Percentiles rank a stretch among this genome's conserved stretches.
phyloP scores from a whole-genome alignment of 2,329 filamentous ascomycete genomes.

The Nigrospora oryzae region DNA sequence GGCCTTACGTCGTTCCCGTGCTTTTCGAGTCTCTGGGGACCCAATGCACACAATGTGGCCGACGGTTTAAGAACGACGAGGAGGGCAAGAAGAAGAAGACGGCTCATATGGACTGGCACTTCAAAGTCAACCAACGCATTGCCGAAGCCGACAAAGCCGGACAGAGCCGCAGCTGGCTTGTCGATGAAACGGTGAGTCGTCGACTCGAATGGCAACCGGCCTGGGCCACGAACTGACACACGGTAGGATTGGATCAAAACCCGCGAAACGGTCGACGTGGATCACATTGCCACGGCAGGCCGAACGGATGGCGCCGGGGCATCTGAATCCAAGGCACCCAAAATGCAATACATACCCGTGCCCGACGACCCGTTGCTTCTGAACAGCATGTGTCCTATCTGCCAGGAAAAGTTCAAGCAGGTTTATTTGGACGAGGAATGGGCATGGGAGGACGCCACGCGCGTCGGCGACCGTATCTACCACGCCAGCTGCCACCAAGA shows the following conservation, averaged over 20 bases:
- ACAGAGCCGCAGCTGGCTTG: constrained; percentile 90
- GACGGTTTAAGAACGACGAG: constrained; percentile 70
- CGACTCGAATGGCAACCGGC: background rate
- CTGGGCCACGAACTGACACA: constrained; percentile 15
- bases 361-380: constrained; percentile 69
- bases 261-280: constrained; percentile 67
- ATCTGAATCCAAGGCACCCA: constrained; percentile 35
- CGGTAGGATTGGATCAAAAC: constrained; percentile 81
- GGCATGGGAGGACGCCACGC: constrained; percentile 87
- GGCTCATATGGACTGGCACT: constrained; percentile 96
- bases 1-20: constrained; percentile 62
- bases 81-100: constrained; percentile 81
- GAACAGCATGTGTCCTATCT: constrained; percentile 82
- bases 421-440: constrained; percentile 93
- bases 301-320: constrained; percentile 29
- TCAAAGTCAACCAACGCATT: constrained; percentile 83
- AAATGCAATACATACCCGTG: constrained; percentile 70
- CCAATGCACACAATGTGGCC: constrained; percentile 84
- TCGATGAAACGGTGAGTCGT: constrained; percentile 68
- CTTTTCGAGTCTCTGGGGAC: constrained; percentile 79
- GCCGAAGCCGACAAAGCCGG: constrained; percentile 78
- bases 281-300: constrained; percentile 28
- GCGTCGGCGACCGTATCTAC: constrained; percentile 71
- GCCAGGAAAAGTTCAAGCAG: constrained; percentile 89
- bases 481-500: constrained; percentile 87